Percentiles rank a stretch among this genome's conserved stretches.
phyloP scores from a whole-genome alignment of 2,329 filamentous ascomycete genomes.

The Epichloe glyceriae region DNA sequence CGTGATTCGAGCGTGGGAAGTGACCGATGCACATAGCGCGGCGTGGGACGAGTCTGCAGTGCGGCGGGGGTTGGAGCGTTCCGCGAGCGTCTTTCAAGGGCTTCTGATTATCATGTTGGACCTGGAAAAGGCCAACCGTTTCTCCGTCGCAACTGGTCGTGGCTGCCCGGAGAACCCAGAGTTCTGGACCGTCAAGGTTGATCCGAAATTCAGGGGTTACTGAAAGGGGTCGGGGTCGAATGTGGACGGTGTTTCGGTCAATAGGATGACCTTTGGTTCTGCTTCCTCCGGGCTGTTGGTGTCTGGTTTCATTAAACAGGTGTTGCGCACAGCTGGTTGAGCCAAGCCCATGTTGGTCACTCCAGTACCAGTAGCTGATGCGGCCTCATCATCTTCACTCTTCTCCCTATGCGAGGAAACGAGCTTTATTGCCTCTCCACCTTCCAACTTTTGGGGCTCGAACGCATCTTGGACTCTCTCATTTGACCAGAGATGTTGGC shows the following conservation, averaged over 20 bases:
- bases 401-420: not conserved
- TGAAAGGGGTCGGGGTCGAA: not conserved
- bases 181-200: not conserved
- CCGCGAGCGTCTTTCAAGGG: not conserved
- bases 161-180: not conserved
- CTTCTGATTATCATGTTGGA: not conserved
- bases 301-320: not conserved
- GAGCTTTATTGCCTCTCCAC: not conserved
- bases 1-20: slow-evolving; percentile 1
- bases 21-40: not conserved
- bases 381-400: not conserved
- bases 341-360: too few species aligned
- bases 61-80: not conserved
- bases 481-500: not conserved
- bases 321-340: too few species aligned
- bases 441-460: not conserved
- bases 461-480: slow-evolving; percentile 2
- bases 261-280: not conserved
- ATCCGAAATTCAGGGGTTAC: not conserved
- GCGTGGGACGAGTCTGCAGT: slow-evolving; percentile 1
- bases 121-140: not conserved
- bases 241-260: not conserved
- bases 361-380: too few species aligned
- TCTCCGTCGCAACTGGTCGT: not conserved
- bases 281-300: not conserved